Evolutionary conservation across 768 basidiomycete species (phyloP).

Genomic region (Tricholoma hemisulphureum): DNA sequence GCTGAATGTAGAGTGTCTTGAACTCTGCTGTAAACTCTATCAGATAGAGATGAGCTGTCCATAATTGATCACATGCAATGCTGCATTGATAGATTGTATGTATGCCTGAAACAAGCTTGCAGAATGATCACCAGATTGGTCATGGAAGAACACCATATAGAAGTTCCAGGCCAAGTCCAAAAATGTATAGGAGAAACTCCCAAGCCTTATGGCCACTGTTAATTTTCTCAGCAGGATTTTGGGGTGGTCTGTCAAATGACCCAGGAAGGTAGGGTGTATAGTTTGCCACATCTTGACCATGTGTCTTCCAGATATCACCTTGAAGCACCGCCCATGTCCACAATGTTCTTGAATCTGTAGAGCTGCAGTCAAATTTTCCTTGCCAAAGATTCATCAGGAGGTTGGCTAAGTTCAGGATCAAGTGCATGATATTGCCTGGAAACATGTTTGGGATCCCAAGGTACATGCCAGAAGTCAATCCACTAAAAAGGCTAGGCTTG

Average conservation of each 20-base stretch:
- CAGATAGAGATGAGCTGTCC: constrained; percentile 12
- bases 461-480: constrained; percentile 15
- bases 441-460: constrained; percentile 33
- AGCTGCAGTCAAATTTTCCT: constrained; percentile 20
- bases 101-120: constrained; percentile 11
- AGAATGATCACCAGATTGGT: constrained; percentile 6
- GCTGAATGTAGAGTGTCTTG: constrained; percentile 33
- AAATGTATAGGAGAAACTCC: constrained; percentile 12
- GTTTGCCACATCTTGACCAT: constrained; percentile 32
- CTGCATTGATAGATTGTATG: constrained; percentile 8
- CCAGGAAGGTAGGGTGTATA: constrained; percentile 33
- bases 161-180: constrained; percentile 9
- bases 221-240: constrained; percentile 41
- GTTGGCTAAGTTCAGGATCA: constrained; percentile 38
- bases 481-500: constrained; percentile 37
- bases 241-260: constrained; percentile 40
- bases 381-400: constrained; percentile 36
- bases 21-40: constrained; percentile 31
- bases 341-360: constrained; percentile 9
- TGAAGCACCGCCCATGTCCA: constrained; percentile 34
- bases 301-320: constrained; percentile 29
- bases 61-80: constrained; percentile 1
- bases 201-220: constrained; percentile 31
- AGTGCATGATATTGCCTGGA: constrained; percentile 39
- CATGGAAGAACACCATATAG: constrained; percentile 11